Base-by-base conservation (phyloP, 148 eudicot genomes). In the Persicaria maculosa region DNA sequence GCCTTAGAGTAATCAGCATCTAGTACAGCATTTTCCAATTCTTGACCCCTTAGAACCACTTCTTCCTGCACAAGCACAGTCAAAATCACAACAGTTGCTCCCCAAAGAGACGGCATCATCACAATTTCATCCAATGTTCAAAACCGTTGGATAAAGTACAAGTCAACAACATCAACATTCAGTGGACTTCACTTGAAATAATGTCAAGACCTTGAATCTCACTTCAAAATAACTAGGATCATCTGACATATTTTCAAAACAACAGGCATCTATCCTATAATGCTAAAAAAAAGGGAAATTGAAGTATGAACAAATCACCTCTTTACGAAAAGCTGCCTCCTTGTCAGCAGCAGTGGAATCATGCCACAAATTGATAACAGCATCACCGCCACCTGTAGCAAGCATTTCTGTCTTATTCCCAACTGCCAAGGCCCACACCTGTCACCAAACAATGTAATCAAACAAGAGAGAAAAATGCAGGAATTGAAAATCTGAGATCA, bases 341-440 rank as follows among this genome's bases (percentile, higher is more conserved):
- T 92, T 90, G 7, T 95, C 99, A 73, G 82, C 79, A 77, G 92
- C 91, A 65, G 99, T 95, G 47, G 96, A 90, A 78, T 95, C 99
- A 44, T 88, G 91, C 99, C 97, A 92, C 80, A 95, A 65, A 78
- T 88, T 95, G 55, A 95, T 83, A 71, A 92, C 92, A 58, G 99
- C 92, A 82, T 95, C 99, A 84, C 90, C 78, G 57, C 99, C 97
- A 70, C 99, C 99, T 31, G 92, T 95, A 71, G 94, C 99, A 80
- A 95, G 88, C 88, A 92, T 86, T 80, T 95, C 99, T 75, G 99
- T 92, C 78, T 85, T 84, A 85, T 84, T 92, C 43, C 97, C 97
- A 74, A 95, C 77, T 74, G 99, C 92, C 87, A 95, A 80, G 76
- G 97, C 96, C 97, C 97, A 95, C 72, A 92, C 86, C 98, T 94